Evolutionary conservation across 2,329 filamentous ascomycete species (phyloP).

Genomic region (Sporothrix variecibatus): DNA sequence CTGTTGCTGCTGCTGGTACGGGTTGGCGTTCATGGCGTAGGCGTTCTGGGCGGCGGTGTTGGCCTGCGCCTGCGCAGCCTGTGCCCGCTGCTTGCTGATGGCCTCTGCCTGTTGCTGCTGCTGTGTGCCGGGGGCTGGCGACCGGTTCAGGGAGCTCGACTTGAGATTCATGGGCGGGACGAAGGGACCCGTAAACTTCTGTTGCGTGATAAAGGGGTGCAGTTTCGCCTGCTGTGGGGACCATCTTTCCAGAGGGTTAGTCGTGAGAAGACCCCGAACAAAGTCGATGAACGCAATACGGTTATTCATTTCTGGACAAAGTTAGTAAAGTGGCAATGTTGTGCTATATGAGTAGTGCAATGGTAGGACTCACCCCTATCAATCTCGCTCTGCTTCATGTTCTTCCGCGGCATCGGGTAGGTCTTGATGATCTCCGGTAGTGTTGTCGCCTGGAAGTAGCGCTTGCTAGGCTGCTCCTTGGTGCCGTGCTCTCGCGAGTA

Average conservation of each 20-base stretch:
- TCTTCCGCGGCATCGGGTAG: constrained; percentile 97
- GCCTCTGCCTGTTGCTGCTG: constrained; percentile 96
- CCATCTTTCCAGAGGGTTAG: constrained; percentile 96
- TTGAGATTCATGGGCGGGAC: constrained; percentile 97
- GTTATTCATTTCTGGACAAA: constrained; percentile 86
- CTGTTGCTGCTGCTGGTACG: constrained; percentile 49
- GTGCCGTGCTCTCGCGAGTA: constrained; percentile 94
- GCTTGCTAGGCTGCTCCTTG: constrained; percentile 99
- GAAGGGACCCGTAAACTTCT: constrained; percentile 95
- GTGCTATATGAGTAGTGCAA: neutral
- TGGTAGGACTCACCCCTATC: constrained; percentile 72
- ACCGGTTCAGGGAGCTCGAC: constrained; percentile 78
- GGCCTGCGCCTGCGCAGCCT: constrained; percentile 71
- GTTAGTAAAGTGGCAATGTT: neutral
- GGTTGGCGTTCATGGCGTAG: constrained; percentile 57
- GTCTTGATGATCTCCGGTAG: constrained; percentile 96
- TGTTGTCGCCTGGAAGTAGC: constrained; percentile 94
- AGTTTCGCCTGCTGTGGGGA: constrained; percentile 96
- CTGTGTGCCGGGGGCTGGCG: constrained; percentile 88
- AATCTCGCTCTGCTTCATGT: constrained; percentile 97
- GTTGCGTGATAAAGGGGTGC: constrained; percentile 97
- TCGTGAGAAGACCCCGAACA: constrained; percentile 86
- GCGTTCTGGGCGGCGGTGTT: constrained; percentile 67
- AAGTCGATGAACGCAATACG: constrained; percentile 97
- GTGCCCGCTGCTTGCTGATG: constrained; percentile 84